Evolutionary conservation across 306 rosid species (phyloP).

Genomic region (Macrotyloma uniflorum): DNA sequence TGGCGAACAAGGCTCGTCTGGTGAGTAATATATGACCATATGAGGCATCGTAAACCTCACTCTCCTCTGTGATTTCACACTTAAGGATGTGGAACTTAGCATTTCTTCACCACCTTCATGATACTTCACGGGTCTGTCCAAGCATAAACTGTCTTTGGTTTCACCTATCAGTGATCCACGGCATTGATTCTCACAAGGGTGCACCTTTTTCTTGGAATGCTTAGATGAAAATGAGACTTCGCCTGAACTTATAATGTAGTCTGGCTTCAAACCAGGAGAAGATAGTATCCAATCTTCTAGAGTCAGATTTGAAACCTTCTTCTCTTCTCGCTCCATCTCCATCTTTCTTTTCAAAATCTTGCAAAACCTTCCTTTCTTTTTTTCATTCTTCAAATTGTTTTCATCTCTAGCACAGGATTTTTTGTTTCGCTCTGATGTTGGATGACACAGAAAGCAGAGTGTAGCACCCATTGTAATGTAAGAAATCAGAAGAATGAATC

Average conservation of each 20-base stretch:
- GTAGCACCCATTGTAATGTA: constrained; percentile 37
- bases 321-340: neutral
- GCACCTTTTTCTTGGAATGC: constrained; percentile 40
- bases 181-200: constrained; percentile 34
- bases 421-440: neutral
- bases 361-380: neutral
- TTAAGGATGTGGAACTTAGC: constrained; percentile 16
- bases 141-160: constrained; percentile 43
- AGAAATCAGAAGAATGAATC: constrained; percentile 22
- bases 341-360: neutral
- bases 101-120: constrained; percentile 15
- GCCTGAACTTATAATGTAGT: neutral
- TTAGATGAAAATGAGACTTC: neutral
- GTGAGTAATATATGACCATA: constrained; percentile 30
- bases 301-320: neutral
- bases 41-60: constrained; percentile 50
- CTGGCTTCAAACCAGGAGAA: constrained; percentile 38
- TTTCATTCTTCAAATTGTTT: neutral
- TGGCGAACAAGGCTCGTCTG: constrained; percentile 1
- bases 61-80: constrained; percentile 29
- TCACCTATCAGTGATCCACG: constrained; percentile 24
- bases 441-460: neutral
- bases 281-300: constrained; percentile 33
- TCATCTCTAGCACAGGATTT: neutral
- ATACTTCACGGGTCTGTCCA: constrained; percentile 34